These are phyloP conservation scores for Juncus effusus DNA, from an alignment of 176 grass and related monocot species.

Conservation along the genomic window DNA sequence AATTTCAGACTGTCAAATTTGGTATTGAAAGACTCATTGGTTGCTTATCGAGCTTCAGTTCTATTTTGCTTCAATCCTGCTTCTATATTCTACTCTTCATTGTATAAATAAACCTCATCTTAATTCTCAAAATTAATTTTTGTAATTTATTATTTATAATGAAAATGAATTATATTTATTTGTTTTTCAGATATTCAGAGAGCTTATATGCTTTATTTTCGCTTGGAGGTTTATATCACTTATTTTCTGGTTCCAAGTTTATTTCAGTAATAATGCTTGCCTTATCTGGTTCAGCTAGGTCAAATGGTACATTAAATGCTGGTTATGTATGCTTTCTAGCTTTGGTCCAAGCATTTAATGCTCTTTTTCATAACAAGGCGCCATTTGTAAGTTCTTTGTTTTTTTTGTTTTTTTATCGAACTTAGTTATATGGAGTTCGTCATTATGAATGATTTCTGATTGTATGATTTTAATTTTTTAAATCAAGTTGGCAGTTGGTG, in stretches of 20 bases:
- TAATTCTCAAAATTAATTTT: conserved; percentile 16
- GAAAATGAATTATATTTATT: conserved; percentile 20
- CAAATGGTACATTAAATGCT: conserved; percentile 95
- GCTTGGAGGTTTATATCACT: conserved; percentile 72
- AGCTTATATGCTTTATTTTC: conserved; percentile 74
- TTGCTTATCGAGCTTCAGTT: conserved; percentile 56
- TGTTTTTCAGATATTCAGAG: conserved; percentile 77
- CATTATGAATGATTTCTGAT: conserved; percentile 22
- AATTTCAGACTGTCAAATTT: conserved; percentile 62
- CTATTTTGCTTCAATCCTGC: conserved; percentile 92
- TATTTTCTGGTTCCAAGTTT: conserved; percentile 77
- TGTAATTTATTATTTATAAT: background rate
- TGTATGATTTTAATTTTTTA: conserved; percentile 25
- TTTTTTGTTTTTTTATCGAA: conserved; percentile 15
- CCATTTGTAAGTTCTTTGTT: conserved; percentile 42
- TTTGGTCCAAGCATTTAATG: conserved; percentile 61
- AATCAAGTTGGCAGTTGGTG: conserved; percentile 47
- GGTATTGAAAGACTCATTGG: conserved; percentile 53
- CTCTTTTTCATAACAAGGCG: conserved; percentile 53
- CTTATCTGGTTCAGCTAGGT: conserved; percentile 89
- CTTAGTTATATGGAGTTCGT: background rate
- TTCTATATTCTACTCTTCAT: conserved; percentile 88
- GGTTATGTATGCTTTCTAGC: conserved; percentile 97
- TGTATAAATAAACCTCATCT: conserved; percentile 47
- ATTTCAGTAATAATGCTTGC: conserved; percentile 77